These are phyloP conservation scores for Colletotrichum musicola DNA, from an alignment of 2,329 filamentous ascomycete genomes.

Conservation along the genomic window DNA sequence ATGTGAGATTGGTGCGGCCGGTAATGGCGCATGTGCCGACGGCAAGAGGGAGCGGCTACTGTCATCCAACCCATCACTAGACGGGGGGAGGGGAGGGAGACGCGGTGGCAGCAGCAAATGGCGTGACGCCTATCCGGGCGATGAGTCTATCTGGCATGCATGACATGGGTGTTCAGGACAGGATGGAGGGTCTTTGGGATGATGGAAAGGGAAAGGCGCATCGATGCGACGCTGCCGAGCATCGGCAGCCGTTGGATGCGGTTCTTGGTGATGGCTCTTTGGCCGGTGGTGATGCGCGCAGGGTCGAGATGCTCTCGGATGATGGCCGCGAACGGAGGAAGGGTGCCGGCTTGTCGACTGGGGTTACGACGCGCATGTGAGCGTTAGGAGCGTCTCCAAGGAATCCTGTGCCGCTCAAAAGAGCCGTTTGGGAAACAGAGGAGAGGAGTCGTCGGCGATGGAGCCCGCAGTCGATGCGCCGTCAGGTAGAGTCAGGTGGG, in stretches of 20 bases:
- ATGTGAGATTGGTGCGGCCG: slow-evolving; percentile 10
- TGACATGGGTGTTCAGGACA: slow-evolving; percentile 2
- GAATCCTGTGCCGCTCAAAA: not conserved
- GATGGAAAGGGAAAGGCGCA: slow-evolving; percentile 1
- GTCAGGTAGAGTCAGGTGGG: slow-evolving; percentile 33
- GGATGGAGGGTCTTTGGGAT: not conserved
- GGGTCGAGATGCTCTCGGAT: not conserved
- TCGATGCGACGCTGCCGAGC: not conserved
- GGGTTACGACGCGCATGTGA: too few species aligned
- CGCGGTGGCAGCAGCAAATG: not conserved
- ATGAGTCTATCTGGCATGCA: slow-evolving; percentile 5
- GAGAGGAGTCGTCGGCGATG: not conserved
- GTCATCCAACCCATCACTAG: not conserved
- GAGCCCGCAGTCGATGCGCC: slow-evolving; percentile 10
- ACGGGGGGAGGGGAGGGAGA: not conserved
- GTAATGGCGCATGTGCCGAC: slow-evolving; percentile 17
- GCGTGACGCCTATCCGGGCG: slow-evolving; percentile 16
- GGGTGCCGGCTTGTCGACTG: not conserved
- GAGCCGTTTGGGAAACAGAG: not conserved
- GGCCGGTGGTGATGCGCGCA: not conserved
- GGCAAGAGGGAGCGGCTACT: not conserved
- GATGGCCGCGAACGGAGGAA: not conserved
- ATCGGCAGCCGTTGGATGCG: not conserved
- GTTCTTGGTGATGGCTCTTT: not conserved
- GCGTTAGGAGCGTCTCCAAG: too few species aligned